These are phyloP conservation scores for Fusarium sulawesiense DNA, from an alignment of 2,329 filamentous ascomycete species.

Conservation along the genomic window DNA sequence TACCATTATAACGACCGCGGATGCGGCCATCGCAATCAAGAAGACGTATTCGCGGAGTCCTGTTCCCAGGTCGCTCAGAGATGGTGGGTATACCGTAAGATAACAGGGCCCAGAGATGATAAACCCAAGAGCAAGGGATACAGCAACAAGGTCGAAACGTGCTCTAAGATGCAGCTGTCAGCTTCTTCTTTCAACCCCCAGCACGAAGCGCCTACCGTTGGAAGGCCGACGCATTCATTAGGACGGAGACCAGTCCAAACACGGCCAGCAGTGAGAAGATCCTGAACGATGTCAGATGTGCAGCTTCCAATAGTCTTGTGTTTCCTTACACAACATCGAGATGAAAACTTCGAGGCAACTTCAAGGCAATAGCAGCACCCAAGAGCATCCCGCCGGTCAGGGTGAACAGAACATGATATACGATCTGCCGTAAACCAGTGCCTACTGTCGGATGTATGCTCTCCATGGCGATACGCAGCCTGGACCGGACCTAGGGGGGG, in stretches of 20 bases:
- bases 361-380: constrained; percentile 32
- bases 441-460: constrained; percentile 1
- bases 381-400: constrained; percentile 33
- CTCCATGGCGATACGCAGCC: constrained; percentile 5
- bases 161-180: constrained; percentile 31
- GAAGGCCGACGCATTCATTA: constrained; percentile 26
- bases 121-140: constrained; percentile 13
- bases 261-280: constrained; percentile 23
- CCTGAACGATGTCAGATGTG: constrained; percentile 29
- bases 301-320: not conserved
- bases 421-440: not conserved
- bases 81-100: not conserved
- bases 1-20: constrained; percentile 18
- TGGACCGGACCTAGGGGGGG: not conserved
- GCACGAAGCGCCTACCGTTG: constrained; percentile 31
- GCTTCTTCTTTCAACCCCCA: constrained; percentile 12
- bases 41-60: constrained; percentile 22
- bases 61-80: constrained; percentile 14
- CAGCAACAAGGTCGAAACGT: constrained; percentile 27
- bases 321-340: constrained; percentile 34
- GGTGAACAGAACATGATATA: constrained; percentile 8
- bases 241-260: constrained; percentile 20
- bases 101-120: constrained; percentile 8
- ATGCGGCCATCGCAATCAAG: constrained; percentile 14
- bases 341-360: constrained; percentile 19